A percentile compares a stretch with the other conserved stretches of the same genome.
These are phyloP conservation scores for Mucor ambiguus DNA, from an alignment of 371 early-diverging fungal genomes.

Conservation along the genomic window DNA sequence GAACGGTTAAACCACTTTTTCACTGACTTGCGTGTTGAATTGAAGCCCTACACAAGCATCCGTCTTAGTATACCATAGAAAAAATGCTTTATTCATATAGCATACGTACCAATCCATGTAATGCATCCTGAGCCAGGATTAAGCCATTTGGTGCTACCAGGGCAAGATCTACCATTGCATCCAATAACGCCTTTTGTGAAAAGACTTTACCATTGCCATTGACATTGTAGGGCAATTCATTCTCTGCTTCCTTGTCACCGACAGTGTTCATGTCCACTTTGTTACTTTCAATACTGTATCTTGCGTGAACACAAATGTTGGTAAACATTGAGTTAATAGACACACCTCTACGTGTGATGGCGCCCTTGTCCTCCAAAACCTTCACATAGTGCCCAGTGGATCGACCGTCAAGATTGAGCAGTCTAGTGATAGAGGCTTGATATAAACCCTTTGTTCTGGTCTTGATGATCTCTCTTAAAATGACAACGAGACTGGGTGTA, in stretches of 20 bases:
- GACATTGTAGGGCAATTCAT: conserved; percentile 28
- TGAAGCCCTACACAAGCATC: conserved; percentile 31
- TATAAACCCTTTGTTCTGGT: conserved; percentile 30
- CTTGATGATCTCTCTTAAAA: conserved; percentile 30
- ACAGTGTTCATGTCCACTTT: conserved; percentile 6
- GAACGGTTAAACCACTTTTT: conserved; percentile 42
- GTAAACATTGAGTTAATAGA: conserved; percentile 26
- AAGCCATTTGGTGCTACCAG: conserved; percentile 30
- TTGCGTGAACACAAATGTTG: conserved; percentile 38
- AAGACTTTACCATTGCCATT: conserved; percentile 30
- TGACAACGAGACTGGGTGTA: conserved; percentile 22
- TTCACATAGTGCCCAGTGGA: conserved; percentile 50
- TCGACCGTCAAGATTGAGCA: conserved; percentile 31
- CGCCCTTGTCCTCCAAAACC: conserved; percentile 36
- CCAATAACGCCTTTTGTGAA: conserved; percentile 9
- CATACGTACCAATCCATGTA: conserved; percentile 37
- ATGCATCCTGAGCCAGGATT: conserved; percentile 34
- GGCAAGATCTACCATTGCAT: conserved; percentile 24
- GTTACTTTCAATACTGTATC: conserved; percentile 13
- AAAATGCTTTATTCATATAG: neutral
- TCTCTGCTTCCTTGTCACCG: neutral
- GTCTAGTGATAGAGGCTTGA: conserved; percentile 36
- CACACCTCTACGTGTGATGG: conserved; percentile 34
- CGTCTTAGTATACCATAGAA: neutral
- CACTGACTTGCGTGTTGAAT: conserved; percentile 13